Evolutionary conservation across 805 yeast genomes (phyloP).

Genomic region (Debaryomyces hansenii): DNA sequence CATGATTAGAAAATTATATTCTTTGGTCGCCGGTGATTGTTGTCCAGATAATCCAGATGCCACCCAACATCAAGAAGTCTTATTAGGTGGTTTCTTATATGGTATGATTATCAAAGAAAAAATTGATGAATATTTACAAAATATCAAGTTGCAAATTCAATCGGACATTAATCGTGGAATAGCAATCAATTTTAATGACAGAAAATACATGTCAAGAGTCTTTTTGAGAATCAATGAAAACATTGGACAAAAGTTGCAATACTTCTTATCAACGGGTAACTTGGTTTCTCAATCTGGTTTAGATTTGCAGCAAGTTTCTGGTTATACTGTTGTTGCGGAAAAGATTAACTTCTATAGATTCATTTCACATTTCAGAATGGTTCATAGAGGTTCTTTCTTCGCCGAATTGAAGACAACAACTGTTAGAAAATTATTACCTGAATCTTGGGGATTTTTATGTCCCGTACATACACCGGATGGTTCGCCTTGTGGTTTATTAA

Average conservation of each 20-base stretch:
- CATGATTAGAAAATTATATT: constrained; percentile 93
- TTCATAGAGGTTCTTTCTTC: constrained; percentile 98
- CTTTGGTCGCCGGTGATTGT: constrained; percentile 96
- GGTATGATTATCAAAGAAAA: constrained; percentile 97
- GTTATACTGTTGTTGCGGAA: constrained; percentile 98
- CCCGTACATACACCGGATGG: constrained; percentile 99
- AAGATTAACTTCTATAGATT: constrained; percentile 96
- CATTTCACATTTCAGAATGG: constrained; percentile 98
- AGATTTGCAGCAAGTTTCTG: constrained; percentile 96
- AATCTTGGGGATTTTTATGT: constrained; percentile 98
- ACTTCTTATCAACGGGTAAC: constrained; percentile 95
- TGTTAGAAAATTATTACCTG: constrained; percentile 93
- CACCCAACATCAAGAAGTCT: constrained; percentile 95
- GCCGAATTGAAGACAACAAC: constrained; percentile 97
- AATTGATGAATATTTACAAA: constrained; percentile 85
- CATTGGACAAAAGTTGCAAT: constrained; percentile 91
- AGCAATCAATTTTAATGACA: constrained; percentile 80
- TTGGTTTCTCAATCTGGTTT: constrained; percentile 95
- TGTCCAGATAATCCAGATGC: constrained; percentile 98
- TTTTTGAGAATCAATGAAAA: constrained; percentile 83
- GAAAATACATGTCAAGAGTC: constrained; percentile 79
- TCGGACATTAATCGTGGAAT: constrained; percentile 78
- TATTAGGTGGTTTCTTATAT: constrained; percentile 92
- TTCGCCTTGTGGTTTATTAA: constrained; percentile 96
- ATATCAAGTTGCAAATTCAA: constrained; percentile 70